Evolutionary conservation across 495 filamentous ascomycete genomes (phyloP).

Genomic region (Annulohypoxylon maeteangense): DNA sequence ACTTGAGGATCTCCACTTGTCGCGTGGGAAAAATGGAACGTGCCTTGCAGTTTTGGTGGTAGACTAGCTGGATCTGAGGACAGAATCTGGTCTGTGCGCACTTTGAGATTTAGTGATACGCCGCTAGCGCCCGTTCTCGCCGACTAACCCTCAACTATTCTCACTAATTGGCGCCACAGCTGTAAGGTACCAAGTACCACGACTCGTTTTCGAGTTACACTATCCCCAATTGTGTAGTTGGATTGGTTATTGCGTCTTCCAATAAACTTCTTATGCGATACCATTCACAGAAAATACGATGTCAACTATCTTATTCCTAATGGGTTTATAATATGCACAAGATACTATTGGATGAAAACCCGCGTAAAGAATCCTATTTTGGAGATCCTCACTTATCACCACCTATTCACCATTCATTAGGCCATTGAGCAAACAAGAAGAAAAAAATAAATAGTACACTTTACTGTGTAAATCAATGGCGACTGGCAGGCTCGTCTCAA

Average conservation of each 20-base stretch:
- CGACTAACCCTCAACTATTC: not conserved
- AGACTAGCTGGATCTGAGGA: constrained; percentile 20
- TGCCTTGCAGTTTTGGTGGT: constrained; percentile 32
- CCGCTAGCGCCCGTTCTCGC: constrained; percentile 16
- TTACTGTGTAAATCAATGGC: constrained; percentile 10
- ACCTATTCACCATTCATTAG: not conserved
- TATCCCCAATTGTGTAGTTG: constrained; percentile 1
- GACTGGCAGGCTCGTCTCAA: constrained; percentile 13
- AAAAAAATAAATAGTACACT: not conserved
- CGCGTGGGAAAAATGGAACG: constrained; percentile 41
- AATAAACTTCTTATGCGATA: not conserved
- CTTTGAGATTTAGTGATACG: constrained; percentile 22
- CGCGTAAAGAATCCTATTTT: not conserved
- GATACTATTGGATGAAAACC: not conserved
- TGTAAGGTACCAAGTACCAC: constrained; percentile 28
- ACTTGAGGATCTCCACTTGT: constrained; percentile 34
- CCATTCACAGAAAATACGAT: not conserved
- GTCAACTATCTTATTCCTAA: not conserved
- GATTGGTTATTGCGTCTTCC: not conserved
- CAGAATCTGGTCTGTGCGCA: constrained; percentile 27
- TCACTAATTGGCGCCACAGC: constrained; percentile 16
- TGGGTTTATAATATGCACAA: not conserved
- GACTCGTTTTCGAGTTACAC: constrained; percentile 3
- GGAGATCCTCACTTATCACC: not conserved
- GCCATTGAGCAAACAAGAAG: not conserved